phyloP scores from a whole-genome alignment of 257 asterid genomes.

The Petunia secreta region DNA sequence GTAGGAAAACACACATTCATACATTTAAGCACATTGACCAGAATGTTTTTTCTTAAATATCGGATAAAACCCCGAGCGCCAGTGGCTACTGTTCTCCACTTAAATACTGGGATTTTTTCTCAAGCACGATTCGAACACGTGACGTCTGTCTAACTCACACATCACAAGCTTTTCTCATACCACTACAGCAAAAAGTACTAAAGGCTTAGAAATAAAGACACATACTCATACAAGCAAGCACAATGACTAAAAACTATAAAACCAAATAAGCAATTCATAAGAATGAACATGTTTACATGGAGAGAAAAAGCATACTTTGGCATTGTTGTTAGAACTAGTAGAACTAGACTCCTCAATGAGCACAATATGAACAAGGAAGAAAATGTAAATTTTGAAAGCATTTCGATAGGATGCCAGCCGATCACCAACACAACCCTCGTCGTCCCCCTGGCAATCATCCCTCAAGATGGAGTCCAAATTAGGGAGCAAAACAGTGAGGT shows the following conservation, averaged over 20 bases:
- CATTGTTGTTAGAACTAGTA: slow-evolving; percentile 37
- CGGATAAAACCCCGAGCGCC: too few relatives aligned
- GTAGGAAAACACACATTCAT: too few relatives aligned
- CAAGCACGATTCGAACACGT: too few relatives aligned
- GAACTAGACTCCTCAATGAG: slow-evolving; percentile 60
- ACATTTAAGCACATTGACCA: too few relatives aligned
- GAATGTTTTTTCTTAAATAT: too few relatives aligned
- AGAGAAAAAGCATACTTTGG: slow-evolving; percentile 45
- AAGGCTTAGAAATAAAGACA: too few relatives aligned
- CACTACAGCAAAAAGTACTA: too few relatives aligned
- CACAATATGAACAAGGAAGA: slow-evolving; percentile 74
- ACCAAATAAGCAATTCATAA: too few relatives aligned
- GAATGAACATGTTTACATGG: neutral
- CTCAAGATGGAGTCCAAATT: slow-evolving; percentile 64
- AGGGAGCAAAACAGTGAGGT: slow-evolving; percentile 83
- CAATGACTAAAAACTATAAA: neutral
- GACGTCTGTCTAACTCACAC: too few relatives aligned
- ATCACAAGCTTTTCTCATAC: too few relatives aligned
- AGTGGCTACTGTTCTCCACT: too few relatives aligned
- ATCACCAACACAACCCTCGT: slow-evolving; percentile 46
- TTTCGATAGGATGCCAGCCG: slow-evolving; percentile 76
- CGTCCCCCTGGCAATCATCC: slow-evolving; percentile 47
- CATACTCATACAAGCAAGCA: neutral
- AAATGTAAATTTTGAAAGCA: slow-evolving; percentile 81
- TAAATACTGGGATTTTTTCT: too few relatives aligned